Base-by-base conservation (phyloP, 164 flowering plant species). In the Berberis thunbergii region DNA sequence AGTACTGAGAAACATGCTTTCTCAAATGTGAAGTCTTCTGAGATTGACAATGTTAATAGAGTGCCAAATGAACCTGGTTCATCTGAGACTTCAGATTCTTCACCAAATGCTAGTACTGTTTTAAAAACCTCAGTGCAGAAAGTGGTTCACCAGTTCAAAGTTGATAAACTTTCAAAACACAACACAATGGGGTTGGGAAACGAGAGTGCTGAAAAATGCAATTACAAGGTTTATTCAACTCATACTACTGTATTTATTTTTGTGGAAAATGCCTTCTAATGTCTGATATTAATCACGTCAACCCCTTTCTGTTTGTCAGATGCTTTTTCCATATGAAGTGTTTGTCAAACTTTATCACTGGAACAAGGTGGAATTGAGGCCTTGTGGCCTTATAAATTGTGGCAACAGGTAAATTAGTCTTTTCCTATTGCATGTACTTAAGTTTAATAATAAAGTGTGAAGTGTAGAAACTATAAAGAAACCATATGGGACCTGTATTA, bases 321-420 rank as follows among this genome's bases (percentile, higher is more conserved):
- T 79, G 6, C 76, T 84, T 10, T 88, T 85, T 72, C 64, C 86
- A 10, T 93, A 90, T 70, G 92, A 93, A 12, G 44, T 70, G 9
- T 93, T 93, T 68, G 77, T 81, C 55, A 86, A 86, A 74, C 89
- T 90, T 58, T 88, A 88, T 69, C 70, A 66, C 48, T 84, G 80
- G 83, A 84, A 88, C 63, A 84, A 84, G 71, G 78, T 81, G 67
- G 96, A 88, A 61, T 62, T 93, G 59, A 82, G 54, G 4, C 98
- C 98, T 12, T 79, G 75, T 75, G 98, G 98, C 53, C 94, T 90
- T 44, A 62, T 73, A 50, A 93, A 90, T 74, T 86, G 97, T 77
- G 97, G 97, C 45, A 93, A 93, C 78, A 93, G 98, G 98, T 93
- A 78, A 77, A 57, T 2, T 59, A 12, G 54, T 42, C 50, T 26